A percentile compares a stretch with the other conserved stretches of the same genome.
phyloP scores from a whole-genome alignment of 129 eudicot genomes.

The Saposhnikovia divaricata region DNA sequence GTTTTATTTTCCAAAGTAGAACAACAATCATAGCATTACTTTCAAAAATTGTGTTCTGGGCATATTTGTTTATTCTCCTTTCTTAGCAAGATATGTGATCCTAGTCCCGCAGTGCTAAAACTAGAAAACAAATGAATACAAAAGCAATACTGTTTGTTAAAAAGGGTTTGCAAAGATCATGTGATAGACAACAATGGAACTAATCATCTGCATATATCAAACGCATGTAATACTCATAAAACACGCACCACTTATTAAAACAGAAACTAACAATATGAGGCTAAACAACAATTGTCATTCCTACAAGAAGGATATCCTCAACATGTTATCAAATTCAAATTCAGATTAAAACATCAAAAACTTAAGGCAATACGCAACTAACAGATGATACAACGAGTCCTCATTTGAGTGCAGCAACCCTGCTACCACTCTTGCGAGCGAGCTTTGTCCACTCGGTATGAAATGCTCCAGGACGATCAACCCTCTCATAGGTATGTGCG shows the following conservation, averaged over 20 bases:
- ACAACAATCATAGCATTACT: neutral
- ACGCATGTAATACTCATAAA: constrained; percentile 6
- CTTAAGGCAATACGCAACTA: constrained; percentile 16
- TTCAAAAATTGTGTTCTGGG: neutral
- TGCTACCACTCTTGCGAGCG: constrained; percentile 40
- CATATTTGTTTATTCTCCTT: neutral
- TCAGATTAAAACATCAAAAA: constrained; percentile 28
- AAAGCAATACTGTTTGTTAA: neutral
- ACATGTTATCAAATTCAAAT: constrained; percentile 34
- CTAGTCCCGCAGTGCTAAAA: neutral
- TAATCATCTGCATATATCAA: neutral
- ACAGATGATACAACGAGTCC: constrained; percentile 11
- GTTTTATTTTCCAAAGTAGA: neutral
- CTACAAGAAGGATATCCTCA: constrained; percentile 31
- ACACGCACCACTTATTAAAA: constrained; percentile 36
- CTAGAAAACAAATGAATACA: neutral
- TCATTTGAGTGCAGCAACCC: constrained; percentile 14
- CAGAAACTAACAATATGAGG: constrained; percentile 25
- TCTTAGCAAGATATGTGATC: neutral
- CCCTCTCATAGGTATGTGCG: constrained; percentile 84
- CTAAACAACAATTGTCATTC: constrained; percentile 39
- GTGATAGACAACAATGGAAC: neutral
- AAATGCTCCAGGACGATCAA: constrained; percentile 64
- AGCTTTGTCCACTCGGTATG: constrained; percentile 97
- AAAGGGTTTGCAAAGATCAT: neutral